phyloP scores from a whole-genome alignment of 495 filamentous ascomycete species.

The Aspergillus ellipticus region DNA sequence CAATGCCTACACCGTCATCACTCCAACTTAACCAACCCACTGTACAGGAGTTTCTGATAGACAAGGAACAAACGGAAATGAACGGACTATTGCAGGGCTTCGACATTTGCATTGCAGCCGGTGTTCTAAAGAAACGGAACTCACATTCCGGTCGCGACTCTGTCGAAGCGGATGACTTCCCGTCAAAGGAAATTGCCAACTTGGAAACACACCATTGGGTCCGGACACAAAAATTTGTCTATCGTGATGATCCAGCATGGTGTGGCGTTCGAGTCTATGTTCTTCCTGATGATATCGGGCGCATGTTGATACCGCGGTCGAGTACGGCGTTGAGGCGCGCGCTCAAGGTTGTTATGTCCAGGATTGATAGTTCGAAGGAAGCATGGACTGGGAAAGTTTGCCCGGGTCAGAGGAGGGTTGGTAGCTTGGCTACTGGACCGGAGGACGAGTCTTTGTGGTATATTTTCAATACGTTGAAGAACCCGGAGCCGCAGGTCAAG shows the following conservation, averaged over 20 bases:
- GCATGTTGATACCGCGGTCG: slow-evolving; percentile 41
- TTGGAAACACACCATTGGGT: slow-evolving; percentile 35
- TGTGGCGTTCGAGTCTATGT: slow-evolving; percentile 56
- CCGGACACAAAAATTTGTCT: slow-evolving; percentile 15
- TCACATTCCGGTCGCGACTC: not conserved
- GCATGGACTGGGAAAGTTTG: slow-evolving; percentile 53
- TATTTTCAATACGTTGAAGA: slow-evolving; percentile 80
- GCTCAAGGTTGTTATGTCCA: slow-evolving; percentile 49
- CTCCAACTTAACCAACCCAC: not conserved
- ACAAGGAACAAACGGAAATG: not conserved
- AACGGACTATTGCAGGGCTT: slow-evolving; percentile 6
- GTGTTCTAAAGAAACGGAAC: slow-evolving; percentile 15
- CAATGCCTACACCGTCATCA: not conserved
- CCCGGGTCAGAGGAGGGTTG: slow-evolving; percentile 1
- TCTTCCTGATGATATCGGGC: slow-evolving; percentile 62
- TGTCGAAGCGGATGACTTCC: slow-evolving; percentile 11
- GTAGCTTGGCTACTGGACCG: slow-evolving; percentile 9
- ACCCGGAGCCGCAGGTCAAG: slow-evolving; percentile 59
- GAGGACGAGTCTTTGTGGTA: slow-evolving; percentile 68
- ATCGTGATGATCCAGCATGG: slow-evolving; percentile 13
- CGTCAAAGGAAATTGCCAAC: slow-evolving; percentile 18
- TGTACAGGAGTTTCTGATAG: not conserved
- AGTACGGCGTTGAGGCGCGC: slow-evolving; percentile 39
- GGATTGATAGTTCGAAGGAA: slow-evolving; percentile 51
- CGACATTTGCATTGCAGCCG: slow-evolving; percentile 18